Evolutionary conservation across 1,139 yeast species (phyloP), one percentile per base, ranked within the genome.

Genomic region (Debaryomycetaceae sp.): DNA sequence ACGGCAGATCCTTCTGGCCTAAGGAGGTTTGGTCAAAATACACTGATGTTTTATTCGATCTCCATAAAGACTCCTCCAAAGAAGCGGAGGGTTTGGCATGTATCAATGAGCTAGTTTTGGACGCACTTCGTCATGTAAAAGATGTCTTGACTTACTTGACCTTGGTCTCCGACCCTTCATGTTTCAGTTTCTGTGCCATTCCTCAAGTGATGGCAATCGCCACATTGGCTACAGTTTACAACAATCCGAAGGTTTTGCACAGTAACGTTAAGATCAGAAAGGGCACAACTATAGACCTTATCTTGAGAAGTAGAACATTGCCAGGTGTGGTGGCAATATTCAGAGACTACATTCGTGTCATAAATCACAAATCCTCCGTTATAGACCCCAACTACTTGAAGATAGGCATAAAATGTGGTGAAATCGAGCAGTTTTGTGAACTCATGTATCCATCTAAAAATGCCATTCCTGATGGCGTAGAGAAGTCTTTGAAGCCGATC

Each of bases 151-250:
- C 79, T 45, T 95, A 87, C 61, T 75, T 95, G 47, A 78, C 95
- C 24, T 74, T 84, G 53, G 80, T 93, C 41, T 78, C 80, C 49
- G 99, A 95, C 59, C 88, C 87, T 45, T 82, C 96, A 0, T 71
- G 86, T 42, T 93, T 89, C 73, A 85, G 84, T 54, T 93, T 93
- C 72, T 91, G 98, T 69, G 91, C 97, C 14, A 93, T 93, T 60
- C 99, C 99, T 17, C 99, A 93, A 68, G 97, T 91, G 31, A 93
- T 93, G 99, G 97, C 98, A 37, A 85, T 93, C 62, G 97, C 98
- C 6, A 89, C 98, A 0, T 74, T 93, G 56, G 91, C 93, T 24
- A 75, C 84, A 46, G 87, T 93, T 37, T 91, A 87, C 73, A 84
- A 87, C 62, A 95, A 95, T 68, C 84, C 84, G 7, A 63, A 72